Evolutionary conservation across 2,329 filamentous ascomycete genomes (phyloP), one percentile per base, ranked within the genome.

Genomic region (Xylaria sp.): DNA sequence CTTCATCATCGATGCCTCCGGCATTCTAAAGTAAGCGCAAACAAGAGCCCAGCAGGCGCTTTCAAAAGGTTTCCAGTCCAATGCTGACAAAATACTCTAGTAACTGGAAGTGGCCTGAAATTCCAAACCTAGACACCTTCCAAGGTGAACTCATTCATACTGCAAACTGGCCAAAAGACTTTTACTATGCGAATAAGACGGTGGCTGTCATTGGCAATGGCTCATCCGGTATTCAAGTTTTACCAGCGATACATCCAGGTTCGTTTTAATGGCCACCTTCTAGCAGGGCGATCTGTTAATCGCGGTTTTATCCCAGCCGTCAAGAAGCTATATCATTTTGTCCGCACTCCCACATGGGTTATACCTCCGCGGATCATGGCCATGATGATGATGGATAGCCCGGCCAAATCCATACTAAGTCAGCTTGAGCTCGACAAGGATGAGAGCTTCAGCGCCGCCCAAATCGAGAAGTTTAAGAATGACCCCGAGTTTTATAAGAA

Each of bases 141-240:
- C 68, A 78, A 43, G 84, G 84, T 8, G 70, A 78, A 1, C 65
- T 84, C 6, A 73, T 86, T 31, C 84, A 87, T 68, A 85, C 80
- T 3, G 83, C 84, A 1, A 74, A 74, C 15, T 87, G 84, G 83
- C 81, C 82, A 1, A 73, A 80, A 29, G 71, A 76, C 17, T 81
- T 84, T 40, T 78, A 84, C 51, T 77, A 79, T 58, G 69, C 75
- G n/a, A 79, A 77, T 60, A 86, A 85, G 69, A 78, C 74, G 0
- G 79, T 86, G 7, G 83, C 80, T 2, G 75, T 87, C n/a, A 84
- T 87, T 51, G 84, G 84, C 8, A 85, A 83, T 53, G 83, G 83
- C 6, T 78, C 83, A 17, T 83, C 82, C 0, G 84, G 82, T 0
- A 77, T 86, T 13, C 84, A 87, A 63, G 74, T 86, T 23, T 69